Base-by-base conservation (phyloP, 176 grass and related monocot species). In the Oryza coarctata region DNA sequence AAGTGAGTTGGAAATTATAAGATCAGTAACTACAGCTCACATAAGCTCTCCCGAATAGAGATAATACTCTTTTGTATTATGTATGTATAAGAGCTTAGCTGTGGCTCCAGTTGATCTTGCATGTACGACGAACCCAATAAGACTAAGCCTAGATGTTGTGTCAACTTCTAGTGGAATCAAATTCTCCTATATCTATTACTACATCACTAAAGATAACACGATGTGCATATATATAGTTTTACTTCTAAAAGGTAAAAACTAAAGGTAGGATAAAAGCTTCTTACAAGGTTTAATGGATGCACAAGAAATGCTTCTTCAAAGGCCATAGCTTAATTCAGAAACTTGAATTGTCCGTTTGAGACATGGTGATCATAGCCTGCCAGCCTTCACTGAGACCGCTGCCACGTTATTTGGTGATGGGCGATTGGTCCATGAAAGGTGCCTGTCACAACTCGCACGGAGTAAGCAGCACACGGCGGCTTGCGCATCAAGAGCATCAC, bases 381-480 rank as follows among this genome's bases (percentile, higher is more conserved):
- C 43, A 78, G 27, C 20, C 30, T 79, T 83, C 77, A 58, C 20
- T 3, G 12, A 3, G 43, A 80, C 61, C 27, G 71, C 31, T 33
- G 14, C 18, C 65, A 82, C 79, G 22, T 30, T 62, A 50, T 40
- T 41, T 25, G 52, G 40, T 32, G 41, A 71, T 41, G 55, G 33
- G 31, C 1, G 23, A 67, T 84, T 84, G 70, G 63, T 70, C 63
- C 78, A 80, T n/a, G 63, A 75, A 70, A 89, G 70, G 30, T 47
- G 68, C 70, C 45, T 49, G 32, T 34, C 45, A 45, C 40, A 22
- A 25, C 36, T 64, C 68, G 6, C 11, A 52, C 14, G 43, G 41
- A 84, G 25, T 25, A 25, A 52, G 39, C 22, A 31, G 50, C 68
- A 85, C 25, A 6, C 6, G 8, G 29, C 75, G 74, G 70, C 50